These are phyloP conservation scores for Bromus sterilis DNA, from an alignment of 176 grass and related monocot species.

Conservation along the genomic window DNA sequence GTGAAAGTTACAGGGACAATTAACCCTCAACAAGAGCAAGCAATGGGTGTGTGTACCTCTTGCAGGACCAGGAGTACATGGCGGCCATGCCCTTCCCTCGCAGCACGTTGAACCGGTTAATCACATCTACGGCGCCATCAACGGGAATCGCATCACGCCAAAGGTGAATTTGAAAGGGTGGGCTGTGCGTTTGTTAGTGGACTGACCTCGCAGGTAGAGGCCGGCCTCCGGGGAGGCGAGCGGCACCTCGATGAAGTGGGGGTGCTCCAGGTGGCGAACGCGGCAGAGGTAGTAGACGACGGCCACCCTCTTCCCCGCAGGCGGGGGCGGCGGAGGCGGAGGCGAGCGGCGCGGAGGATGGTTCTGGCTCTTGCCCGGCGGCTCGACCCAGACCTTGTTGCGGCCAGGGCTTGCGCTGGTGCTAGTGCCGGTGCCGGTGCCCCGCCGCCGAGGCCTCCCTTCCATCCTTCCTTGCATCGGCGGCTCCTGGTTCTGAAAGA, in stretches of 20 bases:
- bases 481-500: too few relatives aligned
- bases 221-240: slow-evolving; percentile 53
- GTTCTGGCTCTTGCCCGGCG: slow-evolving; percentile 53
- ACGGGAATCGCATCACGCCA: not conserved
- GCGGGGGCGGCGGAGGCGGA: not conserved
- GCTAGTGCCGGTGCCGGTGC: slow-evolving; percentile 18
- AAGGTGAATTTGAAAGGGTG: not conserved
- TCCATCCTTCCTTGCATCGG: slow-evolving; percentile 16
- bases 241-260: slow-evolving; percentile 97
- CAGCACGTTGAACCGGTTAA: slow-evolving; percentile 78
- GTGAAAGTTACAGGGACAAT: too few relatives aligned
- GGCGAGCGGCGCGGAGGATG: slow-evolving; percentile 32
- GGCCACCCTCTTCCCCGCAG: slow-evolving; percentile 41
- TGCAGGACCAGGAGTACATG: slow-evolving; percentile 98
- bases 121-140: slow-evolving; percentile 65
- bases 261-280: slow-evolving; percentile 87
- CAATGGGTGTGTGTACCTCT: slow-evolving; percentile 53
- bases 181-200: not conserved
- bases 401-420: slow-evolving; percentile 54
- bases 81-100: slow-evolving; percentile 80
- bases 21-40: not conserved
- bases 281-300: slow-evolving; percentile 91
- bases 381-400: slow-evolving; percentile 80
- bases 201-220: slow-evolving; percentile 84
- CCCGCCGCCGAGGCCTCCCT: slow-evolving; percentile 29